These are phyloP conservation scores for Prunus mongolica DNA, from an alignment of 306 rosid genomes.

Conservation along the genomic window DNA sequence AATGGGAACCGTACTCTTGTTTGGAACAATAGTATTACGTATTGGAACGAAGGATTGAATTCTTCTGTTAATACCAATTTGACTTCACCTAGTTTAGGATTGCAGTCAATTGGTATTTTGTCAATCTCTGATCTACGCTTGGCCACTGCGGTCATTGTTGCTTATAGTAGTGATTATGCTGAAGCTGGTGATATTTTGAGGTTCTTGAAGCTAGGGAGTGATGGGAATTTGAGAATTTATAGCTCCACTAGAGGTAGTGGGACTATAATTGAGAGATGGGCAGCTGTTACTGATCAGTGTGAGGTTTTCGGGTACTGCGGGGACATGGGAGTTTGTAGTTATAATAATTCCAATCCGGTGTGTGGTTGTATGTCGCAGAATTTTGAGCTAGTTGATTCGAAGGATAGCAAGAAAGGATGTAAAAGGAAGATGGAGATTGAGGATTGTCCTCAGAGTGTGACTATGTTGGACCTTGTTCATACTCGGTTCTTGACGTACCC, in stretches of 20 bases:
- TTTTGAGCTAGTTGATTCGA: conserved; percentile 54
- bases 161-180: conserved; percentile 63
- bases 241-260: conserved; percentile 43
- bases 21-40: conserved; percentile 47
- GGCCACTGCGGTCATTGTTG: conserved; percentile 27
- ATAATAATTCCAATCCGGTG: conserved; percentile 43
- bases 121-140: conserved; percentile 41
- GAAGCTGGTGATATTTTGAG: conserved; percentile 39
- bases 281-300: conserved; percentile 66
- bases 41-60: conserved; percentile 56
- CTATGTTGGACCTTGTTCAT: conserved; percentile 45
- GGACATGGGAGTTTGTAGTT: conserved; percentile 59
- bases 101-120: conserved; percentile 43
- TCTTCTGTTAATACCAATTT: conserved; percentile 39
- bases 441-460: conserved; percentile 41
- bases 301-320: conserved; percentile 72
- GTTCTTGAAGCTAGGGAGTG: conserved; percentile 51
- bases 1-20: conserved; percentile 48
- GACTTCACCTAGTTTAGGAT: conserved; percentile 34
- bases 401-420: conserved; percentile 54
- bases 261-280: conserved; percentile 37
- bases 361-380: conserved; percentile 69
- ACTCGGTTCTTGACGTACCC: conserved; percentile 50
- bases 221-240: conserved; percentile 72
- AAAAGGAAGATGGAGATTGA: conserved; percentile 42